Percentiles rank a stretch among this genome's conserved stretches.
Conservation (phyloP, 2,329 filamentous ascomycete species). For the Penicillium crustosum region DNA sequence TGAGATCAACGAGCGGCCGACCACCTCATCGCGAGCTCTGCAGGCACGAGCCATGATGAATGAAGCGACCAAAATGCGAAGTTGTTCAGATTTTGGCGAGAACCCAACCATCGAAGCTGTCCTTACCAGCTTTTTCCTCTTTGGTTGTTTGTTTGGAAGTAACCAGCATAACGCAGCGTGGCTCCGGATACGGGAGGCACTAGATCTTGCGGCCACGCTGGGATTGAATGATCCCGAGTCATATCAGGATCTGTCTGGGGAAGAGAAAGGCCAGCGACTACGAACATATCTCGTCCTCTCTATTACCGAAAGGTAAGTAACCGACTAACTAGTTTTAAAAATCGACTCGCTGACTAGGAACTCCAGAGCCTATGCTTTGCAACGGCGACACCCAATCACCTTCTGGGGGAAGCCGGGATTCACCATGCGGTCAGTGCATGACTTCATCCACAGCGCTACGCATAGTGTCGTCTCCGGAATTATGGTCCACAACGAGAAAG, state of each 20-base stretch:
- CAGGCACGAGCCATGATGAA: slow-evolving; percentile 46
- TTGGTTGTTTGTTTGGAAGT: slow-evolving; percentile 68
- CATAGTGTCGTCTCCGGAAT: slow-evolving; percentile 41
- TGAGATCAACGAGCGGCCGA: slow-evolving; percentile 43
- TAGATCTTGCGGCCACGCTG: slow-evolving; percentile 44
- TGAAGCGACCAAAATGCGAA: slow-evolving; percentile 47
- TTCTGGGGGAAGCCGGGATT: slow-evolving; percentile 44
- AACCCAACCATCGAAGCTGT: slow-evolving; percentile 44
- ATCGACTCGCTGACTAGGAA: slow-evolving; percentile 4
- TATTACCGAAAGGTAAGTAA: slow-evolving; percentile 36
- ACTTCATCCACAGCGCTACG: slow-evolving; percentile 40
- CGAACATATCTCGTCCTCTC: slow-evolving; percentile 40
- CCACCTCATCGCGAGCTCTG: slow-evolving; percentile 35
- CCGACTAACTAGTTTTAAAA: not conserved
- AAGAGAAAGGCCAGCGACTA: slow-evolving; percentile 43
- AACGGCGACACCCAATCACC: slow-evolving; percentile 44
- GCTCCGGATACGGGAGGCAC: slow-evolving; percentile 72
- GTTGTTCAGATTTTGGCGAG: slow-evolving; percentile 44
- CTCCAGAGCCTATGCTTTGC: slow-evolving; percentile 44
- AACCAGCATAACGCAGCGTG: slow-evolving; percentile 75
- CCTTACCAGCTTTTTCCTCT: slow-evolving; percentile 74
- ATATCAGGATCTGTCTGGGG: slow-evolving; percentile 38
- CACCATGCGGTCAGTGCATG: slow-evolving; percentile 42
- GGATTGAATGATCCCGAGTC: slow-evolving; percentile 42
- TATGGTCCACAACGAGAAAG: slow-evolving; percentile 46